Conservation (phyloP, 495 filamentous ascomycete genomes). For the Hapsidospora chrysogenum region DNA sequence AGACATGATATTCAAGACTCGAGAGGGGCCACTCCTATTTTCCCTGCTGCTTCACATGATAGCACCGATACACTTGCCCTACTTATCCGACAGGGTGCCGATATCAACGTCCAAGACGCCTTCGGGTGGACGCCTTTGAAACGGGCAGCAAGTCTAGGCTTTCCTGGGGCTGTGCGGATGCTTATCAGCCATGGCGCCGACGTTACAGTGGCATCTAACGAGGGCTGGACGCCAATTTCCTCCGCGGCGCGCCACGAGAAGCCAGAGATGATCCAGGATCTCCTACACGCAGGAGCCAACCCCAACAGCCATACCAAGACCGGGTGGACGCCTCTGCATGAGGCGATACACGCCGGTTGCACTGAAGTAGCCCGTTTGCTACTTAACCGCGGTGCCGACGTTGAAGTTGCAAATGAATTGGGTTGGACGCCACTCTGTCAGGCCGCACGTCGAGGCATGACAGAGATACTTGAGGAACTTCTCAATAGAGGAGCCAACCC, state of each 20-base stretch:
- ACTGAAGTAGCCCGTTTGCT: no score
- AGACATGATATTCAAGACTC: background rate
- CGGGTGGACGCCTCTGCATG: no score
- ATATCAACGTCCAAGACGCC: constrained; percentile 1
- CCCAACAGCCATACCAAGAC: no score
- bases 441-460: no score
- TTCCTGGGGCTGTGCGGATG: background rate
- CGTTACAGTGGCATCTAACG: background rate
- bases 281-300: no score
- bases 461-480: no score
- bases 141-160: background rate
- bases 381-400: no score
- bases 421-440: no score
- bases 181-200: background rate
- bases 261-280: no score
- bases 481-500: no score
- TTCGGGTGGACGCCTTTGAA: background rate
- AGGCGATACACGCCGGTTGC: no score
- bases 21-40: background rate
- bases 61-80: background rate
- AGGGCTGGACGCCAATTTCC: background rate
- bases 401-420: no score
- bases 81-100: constrained; percentile 3
- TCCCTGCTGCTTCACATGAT: background rate
- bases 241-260: background rate